These are phyloP conservation scores for Quillaja saponaria DNA, from an alignment of 306 rosid species.

Conservation along the genomic window DNA sequence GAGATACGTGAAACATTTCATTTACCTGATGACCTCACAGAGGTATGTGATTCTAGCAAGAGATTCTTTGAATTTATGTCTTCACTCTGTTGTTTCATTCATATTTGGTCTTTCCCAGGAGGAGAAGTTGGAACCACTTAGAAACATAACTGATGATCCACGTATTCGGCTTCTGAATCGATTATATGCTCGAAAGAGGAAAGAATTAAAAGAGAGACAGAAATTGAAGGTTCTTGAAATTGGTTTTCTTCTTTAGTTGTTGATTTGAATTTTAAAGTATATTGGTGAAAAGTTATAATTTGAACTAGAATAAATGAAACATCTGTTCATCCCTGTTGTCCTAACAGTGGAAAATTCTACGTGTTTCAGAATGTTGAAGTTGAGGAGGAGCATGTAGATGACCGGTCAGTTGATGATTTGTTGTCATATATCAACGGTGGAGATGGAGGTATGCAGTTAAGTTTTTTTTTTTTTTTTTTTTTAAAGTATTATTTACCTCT, in stretches of 20 bases:
- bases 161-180: constrained; percentile 89
- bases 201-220: constrained; percentile 74
- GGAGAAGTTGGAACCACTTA: constrained; percentile 82
- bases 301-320: background rate
- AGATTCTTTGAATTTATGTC: constrained; percentile 14
- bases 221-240: constrained; percentile 65
- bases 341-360: constrained; percentile 15
- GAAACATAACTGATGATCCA: constrained; percentile 85
- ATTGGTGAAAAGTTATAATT: constrained; percentile 6
- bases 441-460: constrained; percentile 50
- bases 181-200: constrained; percentile 84
- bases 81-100: constrained; percentile 29
- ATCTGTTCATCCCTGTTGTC: constrained; percentile 13
- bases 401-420: constrained; percentile 88
- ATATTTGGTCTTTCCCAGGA: constrained; percentile 59
- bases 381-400: constrained; percentile 75
- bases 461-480: background rate
- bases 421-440: constrained; percentile 84
- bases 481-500: constrained; percentile 18
- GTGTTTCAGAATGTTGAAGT: constrained; percentile 66
- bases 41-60: constrained; percentile 49
- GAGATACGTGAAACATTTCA: constrained; percentile 91
- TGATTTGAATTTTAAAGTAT: constrained; percentile 27
- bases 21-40: constrained; percentile 89
- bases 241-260: constrained; percentile 27